Percentiles rank a stretch among this genome's conserved stretches.
These are phyloP conservation scores for Beta corolliflora DNA, from an alignment of 179 eudicot species.

Conservation along the genomic window DNA sequence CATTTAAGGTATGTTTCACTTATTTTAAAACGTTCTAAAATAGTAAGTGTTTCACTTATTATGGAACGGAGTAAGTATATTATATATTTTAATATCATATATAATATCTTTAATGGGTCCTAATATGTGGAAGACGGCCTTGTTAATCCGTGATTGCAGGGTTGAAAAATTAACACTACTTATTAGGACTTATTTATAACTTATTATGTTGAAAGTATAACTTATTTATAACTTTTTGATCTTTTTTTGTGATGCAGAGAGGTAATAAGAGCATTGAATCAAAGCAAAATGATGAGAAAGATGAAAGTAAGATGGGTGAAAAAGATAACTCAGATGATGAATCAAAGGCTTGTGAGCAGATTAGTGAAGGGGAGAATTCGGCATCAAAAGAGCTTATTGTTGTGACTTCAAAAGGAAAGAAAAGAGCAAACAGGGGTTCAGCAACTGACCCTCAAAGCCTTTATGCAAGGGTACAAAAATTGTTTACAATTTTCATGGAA, in stretches of 20 bases:
- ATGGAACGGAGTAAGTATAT: too few relatives aligned
- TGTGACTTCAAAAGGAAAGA: constrained; percentile 34
- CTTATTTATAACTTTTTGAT: too few relatives aligned
- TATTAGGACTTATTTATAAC: too few relatives aligned
- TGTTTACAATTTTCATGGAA: too few relatives aligned
- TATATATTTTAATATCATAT: too few relatives aligned
- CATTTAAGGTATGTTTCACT: too few relatives aligned
- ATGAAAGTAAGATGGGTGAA: constrained; percentile 19
- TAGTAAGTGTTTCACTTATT: too few relatives aligned
- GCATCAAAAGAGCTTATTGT: constrained; percentile 9
- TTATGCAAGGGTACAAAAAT: constrained; percentile 65
- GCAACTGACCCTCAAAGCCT: constrained; percentile 93
- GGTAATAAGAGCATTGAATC: constrained; percentile 29
- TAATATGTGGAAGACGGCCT: neutral
- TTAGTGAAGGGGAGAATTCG: constrained; percentile 31
- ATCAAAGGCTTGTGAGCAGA: constrained; percentile 45
- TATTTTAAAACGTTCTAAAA: too few relatives aligned
- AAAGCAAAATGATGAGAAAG: constrained; percentile 23
- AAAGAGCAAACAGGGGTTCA: constrained; percentile 67
- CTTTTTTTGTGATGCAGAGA: constrained; percentile 32
- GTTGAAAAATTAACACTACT: too few relatives aligned
- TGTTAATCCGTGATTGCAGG: neutral
- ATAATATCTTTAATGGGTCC: too few relatives aligned
- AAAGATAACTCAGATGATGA: constrained; percentile 50
- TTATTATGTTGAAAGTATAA: too few relatives aligned